Conservation (phyloP, 495 filamentous ascomycete species). For the Lindgomyces ingoldianus region DNA sequence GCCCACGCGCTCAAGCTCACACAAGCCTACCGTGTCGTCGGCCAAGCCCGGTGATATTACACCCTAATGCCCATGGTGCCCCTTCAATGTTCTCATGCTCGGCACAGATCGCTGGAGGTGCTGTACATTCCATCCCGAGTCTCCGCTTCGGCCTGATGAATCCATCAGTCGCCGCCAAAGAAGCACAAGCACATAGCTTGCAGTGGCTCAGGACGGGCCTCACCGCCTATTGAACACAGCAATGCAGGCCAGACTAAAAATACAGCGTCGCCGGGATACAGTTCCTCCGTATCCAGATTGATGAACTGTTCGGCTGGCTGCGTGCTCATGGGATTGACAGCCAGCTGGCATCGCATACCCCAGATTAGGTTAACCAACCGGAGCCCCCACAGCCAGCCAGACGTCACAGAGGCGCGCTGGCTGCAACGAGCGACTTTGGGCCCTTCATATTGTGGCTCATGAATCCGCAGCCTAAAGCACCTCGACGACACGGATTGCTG, state of each 20-base stretch:
- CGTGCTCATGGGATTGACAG: constrained; percentile 24
- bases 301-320: constrained; percentile 40
- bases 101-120: constrained; percentile 22
- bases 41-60: constrained; percentile 32
- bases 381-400: constrained; percentile 24
- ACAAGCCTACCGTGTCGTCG: constrained; percentile 11
- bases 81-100: constrained; percentile 3
- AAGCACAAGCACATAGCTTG: constrained; percentile 12
- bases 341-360: constrained; percentile 33
- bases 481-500: constrained; percentile 22
- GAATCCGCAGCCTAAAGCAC: constrained; percentile 19
- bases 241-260: constrained; percentile 35
- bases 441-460: constrained; percentile 18
- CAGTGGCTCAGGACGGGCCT: constrained; percentile 17
- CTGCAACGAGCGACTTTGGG: constrained; percentile 15
- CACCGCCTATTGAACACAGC: constrained; percentile 35
- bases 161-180: constrained; percentile 10
- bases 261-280: constrained; percentile 31
- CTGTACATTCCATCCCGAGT: neutral
- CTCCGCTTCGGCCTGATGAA: constrained; percentile 11
- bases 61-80: constrained; percentile 1
- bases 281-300: constrained; percentile 30
- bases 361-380: constrained; percentile 30
- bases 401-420: constrained; percentile 20
- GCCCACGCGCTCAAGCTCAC: constrained; percentile 8